A percentile compares a stretch with the other conserved stretches of the same genome.
These are phyloP conservation scores for Centaurea solstitialis DNA, from an alignment of 129 eudicot species.

Conservation along the genomic window DNA sequence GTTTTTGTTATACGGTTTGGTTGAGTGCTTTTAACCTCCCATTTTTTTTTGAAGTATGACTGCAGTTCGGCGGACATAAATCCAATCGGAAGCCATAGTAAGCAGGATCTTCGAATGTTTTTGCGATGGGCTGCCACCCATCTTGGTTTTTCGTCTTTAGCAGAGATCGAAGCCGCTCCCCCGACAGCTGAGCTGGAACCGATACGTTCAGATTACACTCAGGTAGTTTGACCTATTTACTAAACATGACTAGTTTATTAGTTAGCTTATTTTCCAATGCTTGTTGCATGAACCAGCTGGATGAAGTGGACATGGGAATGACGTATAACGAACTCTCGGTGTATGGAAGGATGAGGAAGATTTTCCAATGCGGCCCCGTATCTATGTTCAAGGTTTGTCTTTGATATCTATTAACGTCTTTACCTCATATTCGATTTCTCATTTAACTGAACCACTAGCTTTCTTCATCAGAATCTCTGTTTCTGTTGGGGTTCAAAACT, in stretches of 20 bases:
- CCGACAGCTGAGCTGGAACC: constrained; percentile 99
- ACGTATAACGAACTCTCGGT: constrained; percentile 92
- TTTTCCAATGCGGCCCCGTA: constrained; percentile 95
- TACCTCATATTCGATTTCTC: background rate
- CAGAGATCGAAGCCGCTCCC: constrained; percentile 97
- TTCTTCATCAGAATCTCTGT: constrained; percentile 67
- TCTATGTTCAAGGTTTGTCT: constrained; percentile 91
- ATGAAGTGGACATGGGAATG: constrained; percentile 99
- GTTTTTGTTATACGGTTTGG: too few species aligned
- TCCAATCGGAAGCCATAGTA: constrained; percentile 95
- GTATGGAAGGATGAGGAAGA: constrained; percentile 88
- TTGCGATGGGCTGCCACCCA: constrained; percentile 84
- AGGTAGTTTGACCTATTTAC: constrained; percentile 38
- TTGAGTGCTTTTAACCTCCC: too few species aligned
- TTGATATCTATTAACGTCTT: background rate
- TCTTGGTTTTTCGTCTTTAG: constrained; percentile 88
- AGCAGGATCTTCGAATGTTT: constrained; percentile 87
- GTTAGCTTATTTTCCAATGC: background rate
- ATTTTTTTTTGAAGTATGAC: constrained; percentile 82
- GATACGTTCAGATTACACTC: constrained; percentile 85
- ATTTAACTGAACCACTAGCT: background rate
- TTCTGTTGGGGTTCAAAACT: constrained; percentile 78
- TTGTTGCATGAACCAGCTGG: constrained; percentile 57
- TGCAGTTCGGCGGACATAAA: constrained; percentile 98
- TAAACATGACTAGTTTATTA: too few species aligned